These are phyloP conservation scores for Petunia secreta DNA, from an alignment of 257 asterid species.

Conservation along the genomic window DNA sequence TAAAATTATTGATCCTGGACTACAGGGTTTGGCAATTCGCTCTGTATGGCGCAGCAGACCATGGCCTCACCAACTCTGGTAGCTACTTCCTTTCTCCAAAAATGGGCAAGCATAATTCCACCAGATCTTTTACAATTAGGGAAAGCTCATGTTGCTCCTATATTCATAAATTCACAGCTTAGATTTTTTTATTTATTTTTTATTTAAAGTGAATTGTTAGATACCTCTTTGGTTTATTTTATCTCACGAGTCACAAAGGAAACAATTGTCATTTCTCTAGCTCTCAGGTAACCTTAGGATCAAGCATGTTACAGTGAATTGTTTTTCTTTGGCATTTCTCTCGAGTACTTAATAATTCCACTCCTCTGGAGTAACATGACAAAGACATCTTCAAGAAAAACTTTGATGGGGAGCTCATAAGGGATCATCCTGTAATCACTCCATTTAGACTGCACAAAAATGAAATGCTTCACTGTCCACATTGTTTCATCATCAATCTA, in stretches of 20 bases:
- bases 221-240: not conserved
- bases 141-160: conserved; percentile 11
- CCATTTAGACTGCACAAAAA: conserved; percentile 5
- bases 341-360: not conserved
- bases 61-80: not conserved
- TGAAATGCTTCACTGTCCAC: not conserved
- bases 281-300: not conserved
- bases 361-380: not conserved
- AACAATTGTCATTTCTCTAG: conserved; percentile 1
- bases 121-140: not conserved
- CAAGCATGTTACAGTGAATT: not conserved
- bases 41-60: not conserved
- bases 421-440: conserved; percentile 7
- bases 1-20: not conserved
- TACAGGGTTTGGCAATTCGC: not conserved
- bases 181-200: not conserved
- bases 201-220: not conserved
- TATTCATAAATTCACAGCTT: not conserved
- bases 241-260: not conserved
- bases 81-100: not conserved
- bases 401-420: not conserved
- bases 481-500: conserved; percentile 5
- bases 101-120: not conserved
- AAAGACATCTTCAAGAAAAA: not conserved
- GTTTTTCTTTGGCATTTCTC: not conserved